Evolutionary conservation across 2,329 filamentous ascomycete species (phyloP), one percentile per base, ranked within the genome.

Genomic region (Ophiostoma ulmi): DNA sequence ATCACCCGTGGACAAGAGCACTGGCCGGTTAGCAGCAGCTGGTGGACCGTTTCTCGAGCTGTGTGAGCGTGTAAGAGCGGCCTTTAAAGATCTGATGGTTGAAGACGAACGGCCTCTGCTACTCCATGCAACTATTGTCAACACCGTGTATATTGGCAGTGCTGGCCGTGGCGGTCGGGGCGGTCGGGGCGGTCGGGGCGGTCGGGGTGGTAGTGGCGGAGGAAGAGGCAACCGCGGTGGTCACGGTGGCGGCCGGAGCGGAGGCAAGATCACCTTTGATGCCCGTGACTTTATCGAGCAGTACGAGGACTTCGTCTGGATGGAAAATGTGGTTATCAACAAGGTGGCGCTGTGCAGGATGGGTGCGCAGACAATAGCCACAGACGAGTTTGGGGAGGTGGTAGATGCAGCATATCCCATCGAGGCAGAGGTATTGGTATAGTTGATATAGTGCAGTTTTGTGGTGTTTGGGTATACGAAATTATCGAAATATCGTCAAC

Each of bases 121-220:
- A 26, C 80, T 97, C 69, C 94, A 97, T 77, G 93, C 92, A 22
- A 97, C 94, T 0, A 81, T 97, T 4, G 80, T 95, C 68, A 97
- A 97, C 78, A 96, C 93, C 0, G 87, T 93, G 17, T 96, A 97
- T 77, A 88, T 88, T 63, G 86, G 76, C 79, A 78, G 70, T 13
- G 39, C 26, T 2, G 66, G 64, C 7, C 6, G 71, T 1, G 58
- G 72, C 7, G 77, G 75, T 68, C 58, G 72, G 1, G 41, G 69
- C 76, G 72, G 48, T 72, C 74, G 5, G 10, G 39, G 39, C 14
- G 39, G 39, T 2, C 10, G 39, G 39, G 75, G 65, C 72, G 76
- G 26, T 73, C 73, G 67, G 72, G 75, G 68, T 72, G 71, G 65
- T 74, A 68, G 22, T 55, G 48, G 41, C 66, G 73, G 67, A 75